These are phyloP conservation scores for Aspergillus bridgeri DNA, from an alignment of 495 filamentous ascomycete genomes.

Conservation along the genomic window DNA sequence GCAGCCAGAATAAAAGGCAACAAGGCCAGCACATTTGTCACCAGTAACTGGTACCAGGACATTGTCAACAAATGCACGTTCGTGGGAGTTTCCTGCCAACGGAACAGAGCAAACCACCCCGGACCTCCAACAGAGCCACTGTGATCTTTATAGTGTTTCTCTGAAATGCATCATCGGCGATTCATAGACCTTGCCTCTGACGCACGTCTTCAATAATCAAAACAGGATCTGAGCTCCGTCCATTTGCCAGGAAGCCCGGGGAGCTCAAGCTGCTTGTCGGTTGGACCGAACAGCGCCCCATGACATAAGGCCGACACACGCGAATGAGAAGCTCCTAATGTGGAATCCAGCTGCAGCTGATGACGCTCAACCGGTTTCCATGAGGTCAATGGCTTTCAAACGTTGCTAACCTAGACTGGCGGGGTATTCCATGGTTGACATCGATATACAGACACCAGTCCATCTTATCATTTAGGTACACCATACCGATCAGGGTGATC, in stretches of 20 bases:
- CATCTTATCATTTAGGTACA: background rate
- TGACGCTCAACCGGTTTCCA: too few relatives aligned
- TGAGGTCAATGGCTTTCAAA: too few relatives aligned
- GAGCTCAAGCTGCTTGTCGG: background rate
- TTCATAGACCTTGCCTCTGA: background rate
- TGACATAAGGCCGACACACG: background rate
- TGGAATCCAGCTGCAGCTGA: background rate
- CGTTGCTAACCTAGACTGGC: too few relatives aligned
- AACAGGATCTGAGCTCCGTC: background rate
- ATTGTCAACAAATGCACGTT: background rate
- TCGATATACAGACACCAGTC: background rate
- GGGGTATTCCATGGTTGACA: too few relatives aligned
- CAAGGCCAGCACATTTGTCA: background rate
- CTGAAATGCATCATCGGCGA: background rate
- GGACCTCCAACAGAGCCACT: background rate
- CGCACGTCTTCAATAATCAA: background rate
- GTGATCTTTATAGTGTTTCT: background rate
- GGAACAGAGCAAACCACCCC: background rate
- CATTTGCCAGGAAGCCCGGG: background rate
- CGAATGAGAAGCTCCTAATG: background rate
- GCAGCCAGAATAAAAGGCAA: background rate
- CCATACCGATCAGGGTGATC: too few relatives aligned
- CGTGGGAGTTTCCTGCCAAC: background rate
- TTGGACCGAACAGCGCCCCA: background rate
- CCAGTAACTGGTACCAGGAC: background rate